Percentiles rank a stretch among this genome's conserved stretches.
phyloP scores from a whole-genome alignment of 495 filamentous ascomycete genomes.

The Aspergillus nidulans region DNA sequence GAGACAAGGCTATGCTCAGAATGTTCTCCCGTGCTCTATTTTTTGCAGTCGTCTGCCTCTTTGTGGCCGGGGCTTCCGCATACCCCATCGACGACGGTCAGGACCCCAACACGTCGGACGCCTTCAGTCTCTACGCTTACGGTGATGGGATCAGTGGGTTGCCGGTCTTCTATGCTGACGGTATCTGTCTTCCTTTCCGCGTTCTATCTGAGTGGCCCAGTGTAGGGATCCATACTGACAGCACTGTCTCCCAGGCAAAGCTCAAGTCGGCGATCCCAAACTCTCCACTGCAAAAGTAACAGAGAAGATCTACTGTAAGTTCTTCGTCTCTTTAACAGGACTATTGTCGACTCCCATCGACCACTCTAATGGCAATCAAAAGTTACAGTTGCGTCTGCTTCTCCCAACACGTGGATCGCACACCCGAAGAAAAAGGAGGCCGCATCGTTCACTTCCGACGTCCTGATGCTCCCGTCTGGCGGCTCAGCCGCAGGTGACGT shows the following conservation, averaged over 20 bases:
- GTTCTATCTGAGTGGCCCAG: not conserved
- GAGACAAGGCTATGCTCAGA: not conserved
- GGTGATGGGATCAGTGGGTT: not conserved
- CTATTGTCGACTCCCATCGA: too few relatives aligned
- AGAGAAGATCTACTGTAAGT: constrained; percentile 7
- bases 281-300: not conserved
- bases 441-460: not conserved
- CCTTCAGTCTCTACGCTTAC: constrained; percentile 9
- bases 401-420: not conserved
- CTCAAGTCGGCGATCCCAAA: not conserved
- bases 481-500: not conserved
- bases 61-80: not conserved
- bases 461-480: not conserved
- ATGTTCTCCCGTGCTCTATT: not conserved
- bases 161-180: not conserved
- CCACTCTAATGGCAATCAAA: not conserved
- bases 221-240: not conserved
- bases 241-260: not conserved
- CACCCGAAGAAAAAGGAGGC: not conserved
- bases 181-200: not conserved
- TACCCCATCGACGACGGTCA: not conserved
- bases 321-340: not conserved
- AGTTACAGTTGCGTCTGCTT: not conserved
- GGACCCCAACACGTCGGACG: not conserved
- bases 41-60: not conserved